Conservation (phyloP, 441 rosid genomes). For the Arabidopsis hybrid region DNA sequence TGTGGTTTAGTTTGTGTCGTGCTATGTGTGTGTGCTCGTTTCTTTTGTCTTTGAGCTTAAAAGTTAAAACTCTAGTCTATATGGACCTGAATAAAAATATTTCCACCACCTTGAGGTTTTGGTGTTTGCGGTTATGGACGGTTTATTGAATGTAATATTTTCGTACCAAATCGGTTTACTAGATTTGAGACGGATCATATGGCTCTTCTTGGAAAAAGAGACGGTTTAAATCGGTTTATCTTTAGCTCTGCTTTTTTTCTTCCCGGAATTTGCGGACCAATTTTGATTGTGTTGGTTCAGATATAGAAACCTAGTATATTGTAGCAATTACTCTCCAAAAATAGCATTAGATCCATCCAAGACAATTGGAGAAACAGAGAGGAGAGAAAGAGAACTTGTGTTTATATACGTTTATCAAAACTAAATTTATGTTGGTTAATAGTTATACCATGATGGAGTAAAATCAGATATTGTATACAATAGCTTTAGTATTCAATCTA, state of each 20-base stretch:
- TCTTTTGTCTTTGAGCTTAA: conserved; percentile 18
- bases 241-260: no score
- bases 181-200: neutral
- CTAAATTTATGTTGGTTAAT: no score
- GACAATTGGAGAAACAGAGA: no score
- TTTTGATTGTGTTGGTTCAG: neutral
- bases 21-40: neutral
- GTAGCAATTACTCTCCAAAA: neutral
- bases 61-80: neutral
- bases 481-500: conserved; percentile 7
- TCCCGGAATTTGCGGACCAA: neutral
- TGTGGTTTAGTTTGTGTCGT: conserved; percentile 32
- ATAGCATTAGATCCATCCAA: neutral
- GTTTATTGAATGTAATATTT: neutral
- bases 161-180: conserved; percentile 23
- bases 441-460: no score
- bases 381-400: no score
- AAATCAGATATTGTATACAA: neutral
- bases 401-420: no score
- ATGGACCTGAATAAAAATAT: conserved; percentile 12
- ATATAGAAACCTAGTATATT: neutral
- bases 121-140: conserved; percentile 16
- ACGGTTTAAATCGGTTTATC: neutral
- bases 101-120: conserved; percentile 12
- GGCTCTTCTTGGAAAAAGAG: neutral